Evolutionary conservation across 768 basidiomycete genomes (phyloP).

Genomic region (Gyrodon lividus): DNA sequence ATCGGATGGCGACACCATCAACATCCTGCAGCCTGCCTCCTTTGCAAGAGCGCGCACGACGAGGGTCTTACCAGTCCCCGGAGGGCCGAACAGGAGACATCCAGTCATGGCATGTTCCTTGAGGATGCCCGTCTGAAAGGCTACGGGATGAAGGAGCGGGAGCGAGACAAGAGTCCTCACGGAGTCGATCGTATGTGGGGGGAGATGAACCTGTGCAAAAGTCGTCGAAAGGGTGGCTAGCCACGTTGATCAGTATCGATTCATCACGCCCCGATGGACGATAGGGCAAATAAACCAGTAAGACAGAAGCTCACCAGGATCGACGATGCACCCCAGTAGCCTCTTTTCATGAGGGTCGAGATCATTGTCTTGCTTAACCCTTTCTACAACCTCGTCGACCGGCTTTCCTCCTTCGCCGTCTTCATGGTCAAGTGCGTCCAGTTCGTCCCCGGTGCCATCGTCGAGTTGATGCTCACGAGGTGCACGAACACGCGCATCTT

Average conservation of each 20-base stretch:
- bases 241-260: constrained; percentile 6
- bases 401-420: constrained; percentile 24
- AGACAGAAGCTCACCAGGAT: constrained; percentile 52
- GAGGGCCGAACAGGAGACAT: constrained; percentile 89
- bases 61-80: constrained; percentile 90
- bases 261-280: not conserved
- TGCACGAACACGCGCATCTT: constrained; percentile 41
- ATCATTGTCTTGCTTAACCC: constrained; percentile 69
- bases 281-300: not conserved
- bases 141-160: constrained; percentile 81
- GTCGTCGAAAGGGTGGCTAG: constrained; percentile 75
- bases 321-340: constrained; percentile 82
- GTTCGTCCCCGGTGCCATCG: constrained; percentile 32
- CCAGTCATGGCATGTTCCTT: constrained; percentile 92
- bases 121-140: constrained; percentile 85
- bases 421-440: constrained; percentile 33
- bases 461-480: constrained; percentile 37
- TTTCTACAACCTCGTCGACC: constrained; percentile 73
- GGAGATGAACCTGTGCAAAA: constrained; percentile 86
- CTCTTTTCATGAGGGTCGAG: constrained; percentile 81
- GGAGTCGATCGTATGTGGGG: constrained; percentile 85
- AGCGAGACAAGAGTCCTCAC: constrained; percentile 89
- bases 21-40: constrained; percentile 92
- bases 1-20: constrained; percentile 87
- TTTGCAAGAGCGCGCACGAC: constrained; percentile 88